phyloP scores from a whole-genome alignment of 1,284 basidiomycete genomes.

The Pholiota adiposa region DNA sequence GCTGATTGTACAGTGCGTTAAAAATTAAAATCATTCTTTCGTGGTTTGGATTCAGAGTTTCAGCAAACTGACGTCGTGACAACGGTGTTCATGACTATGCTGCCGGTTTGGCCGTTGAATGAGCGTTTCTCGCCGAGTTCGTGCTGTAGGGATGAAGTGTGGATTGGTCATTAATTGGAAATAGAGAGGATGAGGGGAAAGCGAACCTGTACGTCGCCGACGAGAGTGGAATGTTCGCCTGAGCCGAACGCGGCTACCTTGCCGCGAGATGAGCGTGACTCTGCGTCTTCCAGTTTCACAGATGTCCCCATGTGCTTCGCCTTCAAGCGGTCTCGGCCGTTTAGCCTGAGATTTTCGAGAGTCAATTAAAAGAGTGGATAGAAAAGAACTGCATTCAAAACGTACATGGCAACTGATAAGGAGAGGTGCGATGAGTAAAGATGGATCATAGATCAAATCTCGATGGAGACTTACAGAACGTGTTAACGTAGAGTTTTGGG shows the following conservation, averaged over 20 bases:
- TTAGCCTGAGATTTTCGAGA: conserved; percentile 3
- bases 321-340: conserved; percentile 5
- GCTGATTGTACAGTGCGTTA: too few relatives aligned
- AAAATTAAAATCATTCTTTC: too few relatives aligned
- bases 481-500: conserved; percentile 10
- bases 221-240: conserved; percentile 4
- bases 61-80: conserved; percentile 7
- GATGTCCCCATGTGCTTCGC: conserved; percentile 5
- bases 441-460: neutral
- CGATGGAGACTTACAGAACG: conserved; percentile 2
- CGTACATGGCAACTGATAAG: conserved; percentile 4
- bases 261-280: conserved; percentile 14
- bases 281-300: neutral
- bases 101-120: neutral
- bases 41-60: neutral
- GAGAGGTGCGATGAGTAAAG: neutral
- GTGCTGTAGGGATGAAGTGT: neutral
- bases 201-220: neutral
- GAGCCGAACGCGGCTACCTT: conserved; percentile 9
- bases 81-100: conserved; percentile 8
- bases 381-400: neutral
- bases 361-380: neutral
- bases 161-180: neutral
- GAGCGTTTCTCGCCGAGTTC: neutral
- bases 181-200: neutral